Conservation (phyloP, 352 stramenopile species). For the Phytophthora brassicae region DNA sequence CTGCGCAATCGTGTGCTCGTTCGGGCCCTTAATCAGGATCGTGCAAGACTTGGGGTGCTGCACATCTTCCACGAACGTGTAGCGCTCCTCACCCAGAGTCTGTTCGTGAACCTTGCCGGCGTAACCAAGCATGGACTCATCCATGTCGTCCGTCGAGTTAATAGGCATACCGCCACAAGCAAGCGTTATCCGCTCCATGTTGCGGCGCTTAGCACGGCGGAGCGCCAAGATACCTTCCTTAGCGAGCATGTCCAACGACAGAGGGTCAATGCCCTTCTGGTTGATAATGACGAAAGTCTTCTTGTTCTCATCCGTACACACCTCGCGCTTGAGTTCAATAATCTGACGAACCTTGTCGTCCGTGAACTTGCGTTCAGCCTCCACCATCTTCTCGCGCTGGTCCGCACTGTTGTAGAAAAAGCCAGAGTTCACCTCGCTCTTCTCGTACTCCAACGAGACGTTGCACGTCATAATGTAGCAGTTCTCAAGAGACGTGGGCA, state of each 20-base stretch:
- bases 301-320: conserved; percentile 95
- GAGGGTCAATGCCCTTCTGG: conserved; percentile 99
- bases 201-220: conserved; percentile 97
- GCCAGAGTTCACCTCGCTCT: conserved; percentile 97
- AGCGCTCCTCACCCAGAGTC: conserved; percentile 98
- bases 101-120: conserved; percentile 98
- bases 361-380: conserved; percentile 94
- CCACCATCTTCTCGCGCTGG: conserved; percentile 98
- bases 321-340: conserved; percentile 98
- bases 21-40: conserved; percentile 98
- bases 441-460: conserved; percentile 99
- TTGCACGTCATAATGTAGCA: conserved; percentile 99
- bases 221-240: conserved; percentile 99
- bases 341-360: conserved; percentile 97
- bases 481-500: conserved; percentile 97
- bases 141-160: conserved; percentile 98
- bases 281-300: conserved; percentile 99
- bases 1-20: conserved; percentile 98
- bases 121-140: conserved; percentile 94
- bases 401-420: conserved; percentile 99
- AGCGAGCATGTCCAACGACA: conserved; percentile 99
- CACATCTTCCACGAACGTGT: conserved; percentile 99
- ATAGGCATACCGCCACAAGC: conserved; percentile 98
- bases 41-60: conserved; percentile 96
- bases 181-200: conserved; percentile 99